Conservation (phyloP, 139 green algal species). For the Eudorina sp. region DNA sequence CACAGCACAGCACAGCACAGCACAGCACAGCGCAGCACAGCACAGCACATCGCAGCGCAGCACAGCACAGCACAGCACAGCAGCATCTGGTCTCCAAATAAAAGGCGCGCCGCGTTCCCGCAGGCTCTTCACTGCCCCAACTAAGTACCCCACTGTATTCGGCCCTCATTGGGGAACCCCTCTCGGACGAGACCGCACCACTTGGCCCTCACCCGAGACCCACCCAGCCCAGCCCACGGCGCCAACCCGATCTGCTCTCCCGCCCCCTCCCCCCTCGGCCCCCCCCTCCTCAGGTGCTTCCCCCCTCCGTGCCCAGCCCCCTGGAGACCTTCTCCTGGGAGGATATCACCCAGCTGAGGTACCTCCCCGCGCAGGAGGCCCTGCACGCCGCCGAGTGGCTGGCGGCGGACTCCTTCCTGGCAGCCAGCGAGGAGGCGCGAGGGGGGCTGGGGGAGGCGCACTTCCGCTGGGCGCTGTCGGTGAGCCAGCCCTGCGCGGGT, state of each 20-base stretch:
- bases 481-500: too few relatives aligned
- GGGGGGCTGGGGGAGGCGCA: constrained; percentile 1
- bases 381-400: constrained; percentile 40
- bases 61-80: too few relatives aligned
- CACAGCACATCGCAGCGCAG: too few relatives aligned
- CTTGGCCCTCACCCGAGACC: too few relatives aligned
- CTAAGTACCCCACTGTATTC: too few relatives aligned
- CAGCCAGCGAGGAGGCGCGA: not conserved
- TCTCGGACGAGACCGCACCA: too few relatives aligned
- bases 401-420: not conserved
- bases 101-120: too few relatives aligned
- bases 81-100: too few relatives aligned
- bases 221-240: not conserved
- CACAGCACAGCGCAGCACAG: too few relatives aligned
- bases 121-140: too few relatives aligned
- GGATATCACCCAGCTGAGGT: constrained; percentile 67
- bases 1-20: too few relatives aligned
- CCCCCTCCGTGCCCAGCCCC: constrained; percentile 65
- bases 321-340: constrained; percentile 64
- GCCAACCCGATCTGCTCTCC: not conserved
- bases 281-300: constrained; percentile 64
- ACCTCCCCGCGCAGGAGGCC: constrained; percentile 50
- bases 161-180: too few relatives aligned
- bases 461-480: constrained; percentile 77
- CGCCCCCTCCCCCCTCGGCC: not conserved